Conservation (phyloP, 192 early-diverging fungal species). For the Geranomyces variabilis region DNA sequence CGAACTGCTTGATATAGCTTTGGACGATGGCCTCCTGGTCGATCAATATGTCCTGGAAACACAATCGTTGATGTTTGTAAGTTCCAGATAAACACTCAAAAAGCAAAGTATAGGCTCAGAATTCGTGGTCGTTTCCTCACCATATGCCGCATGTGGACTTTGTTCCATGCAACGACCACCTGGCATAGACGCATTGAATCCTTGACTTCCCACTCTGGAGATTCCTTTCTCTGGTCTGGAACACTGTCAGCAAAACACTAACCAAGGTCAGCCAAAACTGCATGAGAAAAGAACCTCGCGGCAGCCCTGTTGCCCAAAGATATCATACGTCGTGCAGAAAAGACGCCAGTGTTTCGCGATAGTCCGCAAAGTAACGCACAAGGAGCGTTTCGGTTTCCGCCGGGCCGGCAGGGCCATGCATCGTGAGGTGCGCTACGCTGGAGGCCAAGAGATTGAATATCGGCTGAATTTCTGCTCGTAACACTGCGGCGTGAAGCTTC, state of each 20-base stretch:
- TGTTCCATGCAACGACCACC: conserved; percentile 17
- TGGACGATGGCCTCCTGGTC: conserved; percentile 24
- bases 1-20: conserved; percentile 29
- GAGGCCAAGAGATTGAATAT: conserved; percentile 13
- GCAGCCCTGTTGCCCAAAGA: background rate
- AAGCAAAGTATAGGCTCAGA: no score
- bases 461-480: conserved; percentile 4
- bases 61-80: no score
- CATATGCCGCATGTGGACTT: conserved; percentile 19
- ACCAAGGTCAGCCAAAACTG: background rate
- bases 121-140: background rate
- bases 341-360: background rate
- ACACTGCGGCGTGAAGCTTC: background rate
- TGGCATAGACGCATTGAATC: background rate
- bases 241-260: background rate
- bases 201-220: background rate
- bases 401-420: background rate
- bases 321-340: conserved; percentile 21
- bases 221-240: background rate
- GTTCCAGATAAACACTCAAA: background rate
- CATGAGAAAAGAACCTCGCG: background rate
- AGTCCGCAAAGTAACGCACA: conserved; percentile 27
- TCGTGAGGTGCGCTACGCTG: conserved; percentile 9
- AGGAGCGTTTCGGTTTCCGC: conserved; percentile 9
- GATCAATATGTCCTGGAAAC: conserved; percentile 8